Base-by-base conservation (phyloP, 345 rosid species). In the Viola odorata region DNA sequence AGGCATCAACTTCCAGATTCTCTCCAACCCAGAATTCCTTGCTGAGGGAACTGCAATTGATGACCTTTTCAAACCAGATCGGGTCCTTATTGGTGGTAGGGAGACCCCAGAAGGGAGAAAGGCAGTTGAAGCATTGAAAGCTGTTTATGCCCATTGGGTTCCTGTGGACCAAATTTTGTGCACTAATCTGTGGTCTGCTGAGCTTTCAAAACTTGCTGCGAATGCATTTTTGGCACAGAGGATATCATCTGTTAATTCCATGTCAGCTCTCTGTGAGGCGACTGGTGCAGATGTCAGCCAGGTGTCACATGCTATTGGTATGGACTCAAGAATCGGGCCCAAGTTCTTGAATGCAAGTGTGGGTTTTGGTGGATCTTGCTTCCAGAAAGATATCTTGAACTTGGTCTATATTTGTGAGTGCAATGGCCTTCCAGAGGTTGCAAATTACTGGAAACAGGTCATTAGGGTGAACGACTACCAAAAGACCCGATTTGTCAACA, bases 101-200 rank as follows among this genome's bases (percentile, higher is more conserved):
- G 74, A 70, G 51, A 59, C 61, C 17, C 69, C 74, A 8, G 60
- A 41, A 53, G 75, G 75, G 12, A 54, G 53, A 17, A 59, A 70
- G 56, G 75, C 69, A 36, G 60, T 70, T 53, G 53, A 65, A 50
- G 45, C 57, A 53, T 37, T 70, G 75, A 64, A 40, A 54, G 69
- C 54, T 54, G 75, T 70, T 7, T 70, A 70, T 65, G 65, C 75
- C 17, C 75, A 70, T 40, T 70, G 75, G 75, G 75, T 70, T 45
- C 75, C 75, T 6, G 61, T 55, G 10, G 75, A 70, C 3, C 58
- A 53, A 12, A 70, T 70, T 50, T 17, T 70, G 14, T 70, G 75
- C 75, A 64, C 75, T 39, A 70, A 70, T 59, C 65, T 70, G 12
- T 70, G 75, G 75, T 70, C 75, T 47, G 69, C 69, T 48, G 75